Evolutionary conservation across 2,329 filamentous ascomycete species (phyloP), one percentile per base, ranked within the genome.

Genomic region (Phyllosticta capitalensis): DNA sequence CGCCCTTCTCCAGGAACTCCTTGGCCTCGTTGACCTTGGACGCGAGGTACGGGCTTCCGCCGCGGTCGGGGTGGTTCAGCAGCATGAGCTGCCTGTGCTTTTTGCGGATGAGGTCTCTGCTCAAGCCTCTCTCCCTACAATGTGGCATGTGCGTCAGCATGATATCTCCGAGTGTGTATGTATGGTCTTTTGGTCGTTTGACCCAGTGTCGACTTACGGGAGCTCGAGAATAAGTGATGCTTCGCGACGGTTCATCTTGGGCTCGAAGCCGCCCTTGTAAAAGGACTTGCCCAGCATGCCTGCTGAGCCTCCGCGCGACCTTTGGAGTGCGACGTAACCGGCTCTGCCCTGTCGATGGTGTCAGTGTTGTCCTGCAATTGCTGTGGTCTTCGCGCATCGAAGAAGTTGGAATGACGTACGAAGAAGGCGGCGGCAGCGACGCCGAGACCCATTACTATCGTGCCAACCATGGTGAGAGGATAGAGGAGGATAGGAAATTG

Each of bases 11-110:
- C 65, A 99, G 73, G 64, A 97, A 84, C 73, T 97, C 92, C 76
- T 99, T 99, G 48, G 94, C 94, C 75, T 99, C 94, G 76, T 99
- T 99, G 72, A 99, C 88, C 76, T 99, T 99, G 58, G 92, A 96
- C 14, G 94, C 94, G 52, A 99, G 78, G 72, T 97, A 99, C 7
- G 94, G 94, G 71, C 91, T 96, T 48, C 94, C 94, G 65, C 94
- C 94, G 71, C 94, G 88, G 80, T 99, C 94, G 64, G 94, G 94
- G 75, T 99, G 94, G 80, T 99, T 99, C 65, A 96, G 81, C 60
- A 99, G 84, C 92, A 99, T 99, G 65, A 97, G 84, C 58, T 87
- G 90, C 64, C 94, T 87, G 76, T 99, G 94, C 67, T 92, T 90
- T 78, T 96, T 96, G 72, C 94, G 90, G 68, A 99, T 80, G 72